Base-by-base conservation (phyloP, 345 rosid genomes). In the Viola odorata region DNA sequence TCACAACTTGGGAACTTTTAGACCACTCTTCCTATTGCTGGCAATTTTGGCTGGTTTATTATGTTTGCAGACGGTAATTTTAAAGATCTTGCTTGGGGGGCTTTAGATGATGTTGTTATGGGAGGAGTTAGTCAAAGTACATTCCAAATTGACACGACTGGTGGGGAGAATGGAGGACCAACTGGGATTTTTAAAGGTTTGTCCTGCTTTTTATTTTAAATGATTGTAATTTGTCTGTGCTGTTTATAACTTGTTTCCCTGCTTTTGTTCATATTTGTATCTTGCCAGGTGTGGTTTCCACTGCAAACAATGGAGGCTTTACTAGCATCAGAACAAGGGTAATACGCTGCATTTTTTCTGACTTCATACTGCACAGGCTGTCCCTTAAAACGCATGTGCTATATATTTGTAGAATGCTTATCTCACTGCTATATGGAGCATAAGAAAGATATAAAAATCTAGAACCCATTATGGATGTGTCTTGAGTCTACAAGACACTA, bases 61-160 rank as follows among this genome's bases (percentile, higher is more conserved):
- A 23, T 23, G 2, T 61, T 23, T 68, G 45, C 86, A 92, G 98
- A 75, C 60, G 75, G 73, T 44, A 73, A 64, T 3, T 80, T 85
- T 56, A 89, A 77, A 76, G 97, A 92, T 74, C 83, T 87, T 60
- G 82, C 84, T 41, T 92, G 98, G 98, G 97, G 99, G 41, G 84
- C 99, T 69, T 81, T 89, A 68, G 97, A 92, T 74, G 99, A 92
- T 77, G 95, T 92, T 62, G 97, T 92, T 32, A 92, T 92, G 99
- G 97, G 97, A 49, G 99, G 96, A 36, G 91, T 92, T 58, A 92
- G 99, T 38, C 80, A 87, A 81, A 92, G 99, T 67, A 76, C 76
- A 23, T 87, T 89, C 69, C 60, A 69, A 63, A 77, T 84, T 49
- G 94, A 82, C 71, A 76, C 67, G 13, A 81, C 79, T 5, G 82